Evolutionary conservation across 768 basidiomycete species (phyloP).

Genomic region (Mycena rebaudengoi): DNA sequence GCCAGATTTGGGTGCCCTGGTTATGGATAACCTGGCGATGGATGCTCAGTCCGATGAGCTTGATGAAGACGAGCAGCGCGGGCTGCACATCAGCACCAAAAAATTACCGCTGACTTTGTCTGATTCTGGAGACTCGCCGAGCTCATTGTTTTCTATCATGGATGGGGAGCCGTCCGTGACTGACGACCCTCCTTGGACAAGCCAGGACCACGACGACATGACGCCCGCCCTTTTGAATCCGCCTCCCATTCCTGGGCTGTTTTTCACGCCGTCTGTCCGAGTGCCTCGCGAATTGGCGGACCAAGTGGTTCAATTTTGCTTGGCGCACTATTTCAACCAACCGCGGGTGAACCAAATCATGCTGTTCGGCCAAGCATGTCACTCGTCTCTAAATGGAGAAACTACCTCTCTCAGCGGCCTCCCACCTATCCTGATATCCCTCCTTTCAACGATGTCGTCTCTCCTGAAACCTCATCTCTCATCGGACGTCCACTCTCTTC

Average conservation of each 20-base stretch:
- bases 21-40: neutral
- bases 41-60: neutral
- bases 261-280: constrained; percentile 60
- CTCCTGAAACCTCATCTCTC: constrained; percentile 63
- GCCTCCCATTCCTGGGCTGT: constrained; percentile 73
- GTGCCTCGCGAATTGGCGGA: constrained; percentile 63
- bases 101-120: neutral
- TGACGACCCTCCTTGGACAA: neutral
- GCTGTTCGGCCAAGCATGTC: constrained; percentile 72
- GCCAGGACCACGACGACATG: neutral
- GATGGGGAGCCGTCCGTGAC: neutral
- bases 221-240: constrained; percentile 43
- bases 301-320: constrained; percentile 58
- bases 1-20: no score
- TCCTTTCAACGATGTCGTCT: constrained; percentile 59
- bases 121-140: neutral
- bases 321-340: constrained; percentile 61
- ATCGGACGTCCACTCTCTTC: constrained; percentile 54
- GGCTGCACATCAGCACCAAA: neutral
- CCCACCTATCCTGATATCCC: constrained; percentile 60
- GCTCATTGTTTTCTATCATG: constrained; percentile 19
- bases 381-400: no score
- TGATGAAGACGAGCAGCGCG: neutral
- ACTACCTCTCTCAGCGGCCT: constrained; percentile 52
- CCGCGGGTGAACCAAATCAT: constrained; percentile 79